Evolutionary conservation across 495 filamentous ascomycete genomes (phyloP).

Genomic region (Lentithecium fluviatile): DNA sequence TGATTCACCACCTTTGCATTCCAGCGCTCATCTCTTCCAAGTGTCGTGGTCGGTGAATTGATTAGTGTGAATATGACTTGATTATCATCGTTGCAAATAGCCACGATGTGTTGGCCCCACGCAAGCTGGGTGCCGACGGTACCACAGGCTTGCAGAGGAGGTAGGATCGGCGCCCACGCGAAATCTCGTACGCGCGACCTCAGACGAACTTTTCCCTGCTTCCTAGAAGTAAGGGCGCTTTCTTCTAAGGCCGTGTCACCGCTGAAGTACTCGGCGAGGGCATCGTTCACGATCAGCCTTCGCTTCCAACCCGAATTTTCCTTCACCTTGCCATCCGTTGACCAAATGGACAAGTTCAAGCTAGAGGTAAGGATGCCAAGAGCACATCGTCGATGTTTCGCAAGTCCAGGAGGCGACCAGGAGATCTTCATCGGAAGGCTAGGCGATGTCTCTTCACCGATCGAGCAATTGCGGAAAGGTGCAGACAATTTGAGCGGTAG

Average conservation of each 20-base stretch:
- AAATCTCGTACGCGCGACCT: slow-evolving; percentile 38
- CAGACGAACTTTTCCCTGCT: slow-evolving; percentile 16
- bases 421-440: slow-evolving; percentile 53
- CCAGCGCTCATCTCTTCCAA: slow-evolving; percentile 23
- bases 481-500: slow-evolving; percentile 51
- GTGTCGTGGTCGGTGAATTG: slow-evolving; percentile 33
- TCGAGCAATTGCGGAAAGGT: slow-evolving; percentile 53
- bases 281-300: slow-evolving; percentile 40
- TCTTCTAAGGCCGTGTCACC: slow-evolving; percentile 1
- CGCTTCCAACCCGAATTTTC: slow-evolving; percentile 39
- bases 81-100: slow-evolving; percentile 48
- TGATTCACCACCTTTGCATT: slow-evolving; percentile 15
- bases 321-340: slow-evolving; percentile 21
- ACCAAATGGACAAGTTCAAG: slow-evolving; percentile 41
- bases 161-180: slow-evolving; percentile 32
- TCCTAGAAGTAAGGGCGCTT: neutral
- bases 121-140: slow-evolving; percentile 20
- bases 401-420: slow-evolving; percentile 64
- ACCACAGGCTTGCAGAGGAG: neutral
- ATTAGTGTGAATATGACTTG: slow-evolving; percentile 44
- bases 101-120: slow-evolving; percentile 42
- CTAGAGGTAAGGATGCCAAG: slow-evolving; percentile 63
- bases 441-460: slow-evolving; percentile 63
- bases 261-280: slow-evolving; percentile 28
- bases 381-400: slow-evolving; percentile 56